Evolutionary conservation across 352 stramenopile species (phyloP).

Genomic region (Blastocystis sp.): DNA sequence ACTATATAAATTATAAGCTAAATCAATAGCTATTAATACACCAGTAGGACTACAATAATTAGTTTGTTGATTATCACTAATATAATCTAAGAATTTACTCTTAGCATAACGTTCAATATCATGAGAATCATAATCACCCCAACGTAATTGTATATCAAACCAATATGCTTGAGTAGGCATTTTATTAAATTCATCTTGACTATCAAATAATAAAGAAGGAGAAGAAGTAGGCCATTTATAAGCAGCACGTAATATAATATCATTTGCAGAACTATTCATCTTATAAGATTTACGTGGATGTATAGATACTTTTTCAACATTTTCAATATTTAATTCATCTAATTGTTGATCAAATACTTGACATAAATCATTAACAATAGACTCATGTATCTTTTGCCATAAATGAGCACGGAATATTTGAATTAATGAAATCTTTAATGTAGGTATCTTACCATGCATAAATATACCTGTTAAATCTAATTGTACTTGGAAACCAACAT

Average conservation of each 20-base stretch:
- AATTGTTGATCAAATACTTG: constrained; percentile 98
- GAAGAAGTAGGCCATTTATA: constrained; percentile 91
- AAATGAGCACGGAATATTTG: constrained; percentile 90
- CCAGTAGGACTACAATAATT: constrained; percentile 96
- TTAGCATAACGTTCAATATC: constrained; percentile 95
- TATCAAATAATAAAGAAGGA: constrained; percentile 68
- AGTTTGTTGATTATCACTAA: constrained; percentile 99
- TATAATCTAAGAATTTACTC: constrained; percentile 99
- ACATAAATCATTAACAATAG: constrained; percentile 50
- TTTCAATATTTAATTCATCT: constrained; percentile 95
- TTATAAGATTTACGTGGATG: constrained; percentile 99
- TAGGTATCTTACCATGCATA: constrained; percentile 99
- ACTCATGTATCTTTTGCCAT: constrained; percentile 99
- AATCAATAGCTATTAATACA: constrained; percentile 81
- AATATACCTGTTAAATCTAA: constrained; percentile 99
- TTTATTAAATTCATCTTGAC: constrained; percentile 76
- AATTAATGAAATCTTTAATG: constrained; percentile 89
- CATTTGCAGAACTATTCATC: constrained; percentile 98
- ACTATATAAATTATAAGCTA: constrained; percentile 97
- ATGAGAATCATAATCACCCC: constrained; percentile 98
- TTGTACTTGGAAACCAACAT: constrained; percentile 99
- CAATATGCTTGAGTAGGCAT: constrained; percentile 98
- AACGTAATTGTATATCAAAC: constrained; percentile 97
- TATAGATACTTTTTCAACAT: constrained; percentile 98
- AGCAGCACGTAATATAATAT: constrained; percentile 89